Conservation (phyloP, 1,284 basidiomycete genomes). For the Tilletia indica region DNA sequence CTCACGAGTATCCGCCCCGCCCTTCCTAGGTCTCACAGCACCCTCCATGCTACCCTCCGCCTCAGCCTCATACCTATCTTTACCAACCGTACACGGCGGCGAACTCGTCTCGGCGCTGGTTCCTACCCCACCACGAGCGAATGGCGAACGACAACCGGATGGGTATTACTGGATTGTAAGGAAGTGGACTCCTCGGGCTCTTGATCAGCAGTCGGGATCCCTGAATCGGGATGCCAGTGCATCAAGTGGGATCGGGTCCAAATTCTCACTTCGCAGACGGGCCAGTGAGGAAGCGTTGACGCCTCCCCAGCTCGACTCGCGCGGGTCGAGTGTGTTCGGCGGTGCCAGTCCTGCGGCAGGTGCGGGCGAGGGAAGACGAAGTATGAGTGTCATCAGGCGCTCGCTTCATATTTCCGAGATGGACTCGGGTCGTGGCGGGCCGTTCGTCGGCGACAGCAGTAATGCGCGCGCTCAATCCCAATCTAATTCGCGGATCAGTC, state of each 20-base stretch:
- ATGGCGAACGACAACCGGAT: slow-evolving; percentile 32
- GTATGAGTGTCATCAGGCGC: too few relatives aligned
- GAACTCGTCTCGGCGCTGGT: slow-evolving; percentile 27
- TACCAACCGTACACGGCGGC: background rate
- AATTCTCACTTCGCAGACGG: too few relatives aligned
- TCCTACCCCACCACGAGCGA: slow-evolving; percentile 34
- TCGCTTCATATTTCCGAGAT: background rate
- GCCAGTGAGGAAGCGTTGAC: too few relatives aligned
- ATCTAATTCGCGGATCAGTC: too few relatives aligned
- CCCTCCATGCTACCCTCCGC: slow-evolving; percentile 18
- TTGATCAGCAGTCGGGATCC: background rate
- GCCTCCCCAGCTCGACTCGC: too few relatives aligned
- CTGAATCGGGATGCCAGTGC: background rate
- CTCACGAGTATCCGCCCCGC: too few relatives aligned
- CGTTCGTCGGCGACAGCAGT: too few relatives aligned
- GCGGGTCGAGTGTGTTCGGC: too few relatives aligned
- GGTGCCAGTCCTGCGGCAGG: too few relatives aligned
- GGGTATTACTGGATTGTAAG: slow-evolving; percentile 50
- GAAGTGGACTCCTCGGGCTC: slow-evolving; percentile 34
- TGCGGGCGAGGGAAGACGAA: too few relatives aligned
- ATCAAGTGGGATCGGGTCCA: background rate
- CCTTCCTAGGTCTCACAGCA: background rate
- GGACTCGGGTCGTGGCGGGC: background rate
- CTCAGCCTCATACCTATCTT: background rate
- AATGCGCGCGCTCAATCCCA: too few relatives aligned